Evolutionary conservation across 805 yeast species (phyloP).

Genomic region (Debaryomyces prosopidis): DNA sequence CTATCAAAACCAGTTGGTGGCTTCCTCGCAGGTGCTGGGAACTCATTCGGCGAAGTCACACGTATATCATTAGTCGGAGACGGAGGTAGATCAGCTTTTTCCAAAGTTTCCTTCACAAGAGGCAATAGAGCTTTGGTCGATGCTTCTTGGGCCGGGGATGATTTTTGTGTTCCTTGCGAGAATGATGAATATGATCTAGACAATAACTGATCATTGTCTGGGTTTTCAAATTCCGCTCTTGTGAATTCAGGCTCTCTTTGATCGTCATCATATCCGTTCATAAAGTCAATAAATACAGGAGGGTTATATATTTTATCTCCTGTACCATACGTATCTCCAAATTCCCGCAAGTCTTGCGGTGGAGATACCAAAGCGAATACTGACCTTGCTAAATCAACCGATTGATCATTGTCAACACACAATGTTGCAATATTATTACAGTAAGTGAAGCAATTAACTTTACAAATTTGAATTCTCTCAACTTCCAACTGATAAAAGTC

Average conservation of each 20-base stretch:
- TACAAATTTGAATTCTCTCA: conserved; percentile 68
- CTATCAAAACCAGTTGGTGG: conserved; percentile 5
- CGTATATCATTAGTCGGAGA: not conserved
- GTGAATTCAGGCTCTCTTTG: conserved; percentile 16
- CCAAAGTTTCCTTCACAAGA: conserved; percentile 5
- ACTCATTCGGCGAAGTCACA: not conserved
- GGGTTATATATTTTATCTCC: conserved; percentile 62
- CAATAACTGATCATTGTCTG: conserved; percentile 29
- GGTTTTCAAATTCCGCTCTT: conserved; percentile 31
- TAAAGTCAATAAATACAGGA: conserved; percentile 63
- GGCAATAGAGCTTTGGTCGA: conserved; percentile 8
- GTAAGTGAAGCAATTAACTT: conserved; percentile 74
- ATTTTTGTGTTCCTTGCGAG: conserved; percentile 17
- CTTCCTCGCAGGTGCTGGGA: conserved; percentile 11
- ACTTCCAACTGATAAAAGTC: conserved; percentile 68
- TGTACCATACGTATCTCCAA: conserved; percentile 57
- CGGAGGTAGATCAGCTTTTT: conserved; percentile 6
- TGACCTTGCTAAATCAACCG: conserved; percentile 69
- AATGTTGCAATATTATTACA: conserved; percentile 72
- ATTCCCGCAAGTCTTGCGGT: conserved; percentile 54
- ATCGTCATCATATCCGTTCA: conserved; percentile 34
- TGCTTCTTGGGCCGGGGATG: not conserved
- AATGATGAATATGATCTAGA: conserved; percentile 29
- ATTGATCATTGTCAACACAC: conserved; percentile 77
- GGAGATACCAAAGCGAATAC: conserved; percentile 70